Base-by-base conservation (phyloP, 495 filamentous ascomycete genomes). In the Aspergillus wentii region DNA sequence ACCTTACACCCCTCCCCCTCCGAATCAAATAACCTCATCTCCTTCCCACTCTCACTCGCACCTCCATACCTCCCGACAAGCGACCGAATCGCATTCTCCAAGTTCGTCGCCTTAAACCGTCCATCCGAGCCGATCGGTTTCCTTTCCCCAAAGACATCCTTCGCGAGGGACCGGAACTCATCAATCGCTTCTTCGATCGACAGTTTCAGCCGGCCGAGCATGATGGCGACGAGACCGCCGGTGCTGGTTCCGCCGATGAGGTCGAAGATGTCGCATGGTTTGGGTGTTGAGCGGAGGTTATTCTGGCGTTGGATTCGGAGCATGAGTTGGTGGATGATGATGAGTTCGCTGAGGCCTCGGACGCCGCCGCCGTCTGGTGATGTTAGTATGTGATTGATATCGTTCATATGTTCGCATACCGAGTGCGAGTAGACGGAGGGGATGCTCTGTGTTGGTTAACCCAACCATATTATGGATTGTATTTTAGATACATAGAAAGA, bases 161-260 rank as follows among this genome's bases (percentile, higher is more conserved):
- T 19, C 4, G 20, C 17, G 1, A 39, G 36, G 5, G 26, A 10
- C 14, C 25, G 13, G 15, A 29, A 39, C 10, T 20, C 20, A 30
- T 21, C 3, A 8, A 17, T 7, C 17, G 17, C 36, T 17, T 39
- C n/a, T 3, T 35, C 48, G n/a, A 75, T 55, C 3, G 55, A 41
- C 64, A 67, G 74, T 27, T 66, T 56, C 34, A 73, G 60, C 14
- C 68, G 60, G 3, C 66, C 74, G 7, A 83, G 57, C 0, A 66
- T 72, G 18, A 80, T 54, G 1, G 76, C 72, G 34, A 82, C 71
- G 39, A 82, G 66, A 13, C 75, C 74, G 0, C 78, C 75, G 11
- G 72, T 73, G 33, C 75, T 76, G n/a, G 28, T 27, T 19, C 33
- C 17, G 4, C 28, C 31, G 8, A 30, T 28, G 2, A 35, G 14